Base-by-base conservation (phyloP, 2,329 filamentous ascomycete genomes). In the Phoma sp. region DNA sequence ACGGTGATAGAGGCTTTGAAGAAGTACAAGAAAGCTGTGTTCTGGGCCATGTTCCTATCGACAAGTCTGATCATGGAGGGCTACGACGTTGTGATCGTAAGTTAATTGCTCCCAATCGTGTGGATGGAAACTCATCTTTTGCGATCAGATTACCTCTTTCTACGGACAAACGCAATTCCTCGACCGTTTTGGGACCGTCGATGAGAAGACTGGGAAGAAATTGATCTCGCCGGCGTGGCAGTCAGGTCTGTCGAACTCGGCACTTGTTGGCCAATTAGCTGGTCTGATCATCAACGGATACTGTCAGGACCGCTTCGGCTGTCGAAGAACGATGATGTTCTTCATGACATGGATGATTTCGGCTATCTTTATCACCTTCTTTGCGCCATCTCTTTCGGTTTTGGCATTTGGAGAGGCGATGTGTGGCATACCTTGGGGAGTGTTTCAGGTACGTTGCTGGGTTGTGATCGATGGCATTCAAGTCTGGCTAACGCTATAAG, bases 341-440 rank as follows among this genome's bases (percentile, higher is more conserved):
- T 24, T 43, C 7, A 50, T 50, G 47, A 25, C 40, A 24, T 30
- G 29, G 29, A 30, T 30, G 29, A 11, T 30, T 3, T 51, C 13
- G 7, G 50, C 57, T 55, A 76, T 74, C 14, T 71, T 76, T 43
- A 71, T 80, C 52, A 74, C 75, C 58, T 80, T 80, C 61, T 78
- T 75, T 14, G 69, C 77, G 0, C 61, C 72, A 14, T 74, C 64
- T 44, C 64, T 78, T 7, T 55, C 68, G 18, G 67, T 68, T 29
- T 62, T 80, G 4, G 64, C 78, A 9, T 72, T 70, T 3, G 85
- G 85, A 11, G 83, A 87, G 68, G 72, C 87, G 2, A 71, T 87
- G 0, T 82, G 82, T 18, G 85, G 85, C 24, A 52, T 64, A 7
- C 61, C 61, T 2, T 64, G 61, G 61, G 61, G 61, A 22, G 36